Evolutionary conservation across 768 basidiomycete genomes (phyloP).

Genomic region (Lentinula aciculospora): DNA sequence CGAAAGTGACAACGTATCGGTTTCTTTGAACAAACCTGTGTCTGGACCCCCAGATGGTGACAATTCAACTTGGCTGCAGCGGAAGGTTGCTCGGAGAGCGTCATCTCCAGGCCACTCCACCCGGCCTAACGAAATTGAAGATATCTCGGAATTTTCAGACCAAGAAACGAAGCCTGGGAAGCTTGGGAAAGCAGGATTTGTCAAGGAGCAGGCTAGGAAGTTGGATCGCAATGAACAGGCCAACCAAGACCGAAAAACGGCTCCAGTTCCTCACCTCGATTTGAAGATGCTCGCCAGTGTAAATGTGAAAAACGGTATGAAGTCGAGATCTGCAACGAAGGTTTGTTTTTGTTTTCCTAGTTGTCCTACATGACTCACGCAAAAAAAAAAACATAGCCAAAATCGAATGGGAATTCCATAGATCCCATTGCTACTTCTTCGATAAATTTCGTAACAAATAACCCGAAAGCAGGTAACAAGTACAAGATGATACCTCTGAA

Average conservation of each 20-base stretch:
- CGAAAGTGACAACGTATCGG: background rate
- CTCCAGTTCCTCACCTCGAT: background rate
- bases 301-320: background rate
- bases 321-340: background rate
- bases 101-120: background rate
- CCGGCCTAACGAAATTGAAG: background rate
- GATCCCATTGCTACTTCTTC: background rate
- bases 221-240: background rate
- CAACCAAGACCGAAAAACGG: background rate
- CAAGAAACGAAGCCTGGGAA: background rate
- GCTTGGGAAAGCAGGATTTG: background rate
- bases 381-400: background rate
- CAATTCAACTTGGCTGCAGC: background rate
- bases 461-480: background rate
- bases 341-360: background rate
- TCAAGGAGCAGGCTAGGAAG: background rate
- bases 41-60: background rate
- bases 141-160: background rate
- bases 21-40: background rate
- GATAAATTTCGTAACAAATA: background rate
- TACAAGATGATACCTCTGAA: slow-evolving; percentile 13
- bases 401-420: background rate
- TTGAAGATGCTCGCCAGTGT: background rate
- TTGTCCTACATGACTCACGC: background rate
- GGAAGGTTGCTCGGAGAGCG: background rate